Base-by-base conservation (phyloP, 164 flowering plant genomes). In the Chloranthus sessilifolius region DNA sequence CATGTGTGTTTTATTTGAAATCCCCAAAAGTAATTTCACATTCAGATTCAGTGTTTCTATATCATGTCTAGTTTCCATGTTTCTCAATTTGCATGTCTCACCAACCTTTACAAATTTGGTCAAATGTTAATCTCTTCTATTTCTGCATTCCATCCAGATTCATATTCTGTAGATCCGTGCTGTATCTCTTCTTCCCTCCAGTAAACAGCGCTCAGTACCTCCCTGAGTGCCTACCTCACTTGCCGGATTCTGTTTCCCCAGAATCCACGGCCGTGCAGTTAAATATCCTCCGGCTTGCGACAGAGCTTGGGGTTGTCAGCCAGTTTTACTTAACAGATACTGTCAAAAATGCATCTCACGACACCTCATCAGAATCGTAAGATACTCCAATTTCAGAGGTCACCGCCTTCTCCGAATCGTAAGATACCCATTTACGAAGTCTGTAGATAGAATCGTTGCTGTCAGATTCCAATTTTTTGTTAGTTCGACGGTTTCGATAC, bases 111-210 rank as follows among this genome's bases (percentile, higher is more conserved):
- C 36, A 33, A 8, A 7, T 33, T 11, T 38, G 42, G 4, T 17
- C 14, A 17, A 2, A 2, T 51, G 33, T 33, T 42, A 17, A 23
- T 16, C 37, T 21, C 12, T 26, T 1, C 3, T 47, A 7, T 19
- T 49, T 2, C 49, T 27, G 65, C 31, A n/a, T n/a, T n/a, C n/a
- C n/a, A n/a, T n/a, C n/a, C 89, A 91, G 98, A 82, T 91, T 91
- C 66, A 74, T 87, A 46, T 85, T 91, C 64, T 87, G 89, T 52
- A 75, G 96, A 39, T 53, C 88, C 40, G 88, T 77, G 51, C 80
- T 91, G 9, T 64, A 64, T 40, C 62, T 61, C 43, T 75, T 85
- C 70, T 56, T 72, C 63, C 59, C 58, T 24, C 59, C 64, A 10
- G 82, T 67, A 49, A 68, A 76, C 19, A 44, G 47, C 14, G 82